Base-by-base conservation (phyloP, 2,329 filamentous ascomycete species). In the Ophiosphaerella narmari region DNA sequence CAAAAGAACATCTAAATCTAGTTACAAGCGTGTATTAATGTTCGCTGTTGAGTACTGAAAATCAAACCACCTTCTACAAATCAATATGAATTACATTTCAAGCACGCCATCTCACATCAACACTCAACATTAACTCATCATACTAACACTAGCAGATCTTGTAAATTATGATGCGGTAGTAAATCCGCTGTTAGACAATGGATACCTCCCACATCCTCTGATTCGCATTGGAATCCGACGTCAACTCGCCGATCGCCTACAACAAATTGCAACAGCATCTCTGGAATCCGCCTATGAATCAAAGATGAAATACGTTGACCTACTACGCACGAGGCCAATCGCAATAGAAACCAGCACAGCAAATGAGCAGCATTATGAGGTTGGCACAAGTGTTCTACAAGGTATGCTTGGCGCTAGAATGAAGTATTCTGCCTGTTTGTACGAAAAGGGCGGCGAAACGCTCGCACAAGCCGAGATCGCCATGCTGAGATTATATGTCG, bases 351-450 rank as follows among this genome's bases (percentile, higher is more conserved):
- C 86, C 1, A 79, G 77, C 3, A 75, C 79, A 2, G 86, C 87
- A 18, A 89, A 89, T 67, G 75, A 81, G 61, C 86, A 89, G 77
- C 86, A 89, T 71, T 89, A 90, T 65, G 86, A 89, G 72, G 86
- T 89, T 35, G 85, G 84, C 34, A 87, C 86, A 0, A 83, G 83
- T 3, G 82, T 89, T 21, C 70, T 89, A 35, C 72, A 74, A 24
- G 81, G 80, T 24, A 85, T 80, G 68, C 74, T 90, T 11, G 87
- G 87, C 0, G 84, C 85, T 4, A 75, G 86, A 46, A 89, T 89
- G 85, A 89, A 89, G 78, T 90, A 89, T 68, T 86, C 82, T n/a
- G 80, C 77, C 56, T 87, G 83, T 66, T 74, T 87, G 63, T 89
- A 89, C 68, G 81, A 82, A 4, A 85, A 84, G 13, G 74, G 75